phyloP scores from a whole-genome alignment of 306 rosid species.

The Spatholobus suberectus region DNA sequence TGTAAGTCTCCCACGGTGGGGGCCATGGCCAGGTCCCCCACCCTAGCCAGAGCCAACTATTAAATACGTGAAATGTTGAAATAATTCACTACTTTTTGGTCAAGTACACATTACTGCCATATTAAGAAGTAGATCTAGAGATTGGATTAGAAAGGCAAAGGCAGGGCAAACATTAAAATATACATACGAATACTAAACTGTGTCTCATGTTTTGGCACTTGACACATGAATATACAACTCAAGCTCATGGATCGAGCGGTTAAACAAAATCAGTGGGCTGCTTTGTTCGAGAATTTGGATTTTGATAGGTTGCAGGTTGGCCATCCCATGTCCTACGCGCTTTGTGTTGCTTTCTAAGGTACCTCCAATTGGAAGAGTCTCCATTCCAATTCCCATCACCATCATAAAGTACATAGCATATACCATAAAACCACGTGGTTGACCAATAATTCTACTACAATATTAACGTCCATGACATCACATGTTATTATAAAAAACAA shows the following conservation, averaged over 20 bases:
- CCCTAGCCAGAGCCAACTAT: too few relatives aligned
- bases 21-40: too few relatives aligned
- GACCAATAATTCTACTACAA: conserved; percentile 20
- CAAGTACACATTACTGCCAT: too few relatives aligned
- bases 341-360: background rate
- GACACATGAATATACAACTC: background rate
- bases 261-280: background rate
- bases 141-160: too few relatives aligned
- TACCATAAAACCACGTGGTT: conserved; percentile 25
- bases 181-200: background rate
- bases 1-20: too few relatives aligned
- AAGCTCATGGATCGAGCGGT: background rate
- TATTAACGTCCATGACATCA: background rate
- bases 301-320: conserved; percentile 1
- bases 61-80: too few relatives aligned
- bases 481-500: background rate
- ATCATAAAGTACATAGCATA: background rate
- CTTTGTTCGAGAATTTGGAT: background rate
- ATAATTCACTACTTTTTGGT: too few relatives aligned
- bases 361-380: conserved; percentile 5
- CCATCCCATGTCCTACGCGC: background rate
- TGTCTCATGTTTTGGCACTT: background rate
- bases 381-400: background rate
- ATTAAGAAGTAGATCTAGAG: too few relatives aligned
- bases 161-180: background rate